Evolutionary conservation across 495 filamentous ascomycete genomes (phyloP), one percentile per base, ranked within the genome.

Genomic region (Tetracladium setigerum): DNA sequence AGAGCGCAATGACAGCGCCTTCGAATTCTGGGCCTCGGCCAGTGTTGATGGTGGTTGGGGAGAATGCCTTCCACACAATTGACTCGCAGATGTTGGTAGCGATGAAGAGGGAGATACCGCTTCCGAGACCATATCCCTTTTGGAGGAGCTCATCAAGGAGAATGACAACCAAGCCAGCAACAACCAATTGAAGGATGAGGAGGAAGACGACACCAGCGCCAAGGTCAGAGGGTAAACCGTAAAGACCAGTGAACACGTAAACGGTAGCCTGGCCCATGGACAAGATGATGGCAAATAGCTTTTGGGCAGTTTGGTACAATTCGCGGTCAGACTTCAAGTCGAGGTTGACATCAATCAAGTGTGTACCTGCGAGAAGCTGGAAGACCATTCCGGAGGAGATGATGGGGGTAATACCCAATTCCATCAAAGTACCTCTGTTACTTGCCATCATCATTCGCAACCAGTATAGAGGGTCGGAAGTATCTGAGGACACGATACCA

Each of bases 61-160:
- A 95, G 76, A 97, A 97, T 15, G 94, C 94, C 76, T 95, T 95
- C 94, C 94, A 99, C 67, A 99, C 83, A 65, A 99, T 99, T 30
- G 89, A 95, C 72, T 99, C 94, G 83, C 94, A 99, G 71, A 99
- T 97, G 79, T 97, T 97, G 74, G 94, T 99, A 46, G 94, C 94
- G 64, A 99, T 99, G 81, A 99, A 99, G 46, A 99, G 84, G 37
- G 89, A 95, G 67, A 99, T 99, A 71, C 94, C 94, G 65, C 86
- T 91, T 64, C 92, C 94, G 47, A 99, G 83, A 66, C 94, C 94
- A 61, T 99, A 99, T 45, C 94, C 92, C 79, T 99, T 99, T 75
- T 97, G 94, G 59, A 99, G 83, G 46, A 99, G 83, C 76, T 99
- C 94, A 63, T 99, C 94, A 50, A 99, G 86, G 43, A 99, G 87